These are phyloP conservation scores for Curvularia spicifera DNA, from an alignment of 2,329 filamentous ascomycete genomes.

Conservation along the genomic window DNA sequence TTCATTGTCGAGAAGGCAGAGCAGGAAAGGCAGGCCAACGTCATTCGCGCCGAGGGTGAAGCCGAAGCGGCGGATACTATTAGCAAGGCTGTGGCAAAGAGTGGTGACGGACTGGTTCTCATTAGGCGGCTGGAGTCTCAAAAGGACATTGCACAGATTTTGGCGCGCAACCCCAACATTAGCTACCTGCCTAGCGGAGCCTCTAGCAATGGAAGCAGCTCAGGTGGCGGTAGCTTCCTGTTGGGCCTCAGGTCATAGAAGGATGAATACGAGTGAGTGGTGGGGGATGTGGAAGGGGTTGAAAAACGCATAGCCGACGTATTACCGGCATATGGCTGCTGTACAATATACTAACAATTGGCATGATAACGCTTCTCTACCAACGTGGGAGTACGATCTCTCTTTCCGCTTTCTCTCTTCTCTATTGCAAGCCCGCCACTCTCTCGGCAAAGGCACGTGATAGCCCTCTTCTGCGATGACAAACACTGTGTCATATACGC, in stretches of 20 bases:
- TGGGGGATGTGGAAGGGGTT: neutral
- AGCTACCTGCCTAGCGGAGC: constrained; percentile 88
- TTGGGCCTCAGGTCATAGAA: constrained; percentile 65
- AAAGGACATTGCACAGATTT: constrained; percentile 89
- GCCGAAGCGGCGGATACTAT: constrained; percentile 97
- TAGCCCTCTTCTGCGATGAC: neutral
- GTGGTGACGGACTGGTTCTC: constrained; percentile 90
- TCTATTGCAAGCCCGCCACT: neutral
- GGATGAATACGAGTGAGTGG: constrained; percentile 8
- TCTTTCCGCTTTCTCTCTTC: neutral
- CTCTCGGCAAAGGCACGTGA: neutral
- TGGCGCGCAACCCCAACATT: constrained; percentile 91
- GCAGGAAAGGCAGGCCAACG: constrained; percentile 97
- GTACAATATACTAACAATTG: constrained; percentile 39
- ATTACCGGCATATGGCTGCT: constrained; percentile 23
- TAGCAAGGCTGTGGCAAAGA: constrained; percentile 89
- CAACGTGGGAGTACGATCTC: constrained; percentile 4
- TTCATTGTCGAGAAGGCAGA: constrained; percentile 99
- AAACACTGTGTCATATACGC: neutral
- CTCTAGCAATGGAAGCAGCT: constrained; percentile 60
- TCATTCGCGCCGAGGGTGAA: constrained; percentile 97
- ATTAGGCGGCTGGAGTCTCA: constrained; percentile 97
- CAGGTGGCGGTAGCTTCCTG: constrained; percentile 68
- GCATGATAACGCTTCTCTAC: constrained; percentile 19
- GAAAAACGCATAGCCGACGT: constrained; percentile 33